A percentile compares a stretch with the other conserved stretches of the same genome.
Conservation (phyloP, 2,329 filamentous ascomycete genomes). For the Neofusicoccum kwambonambiense region DNA sequence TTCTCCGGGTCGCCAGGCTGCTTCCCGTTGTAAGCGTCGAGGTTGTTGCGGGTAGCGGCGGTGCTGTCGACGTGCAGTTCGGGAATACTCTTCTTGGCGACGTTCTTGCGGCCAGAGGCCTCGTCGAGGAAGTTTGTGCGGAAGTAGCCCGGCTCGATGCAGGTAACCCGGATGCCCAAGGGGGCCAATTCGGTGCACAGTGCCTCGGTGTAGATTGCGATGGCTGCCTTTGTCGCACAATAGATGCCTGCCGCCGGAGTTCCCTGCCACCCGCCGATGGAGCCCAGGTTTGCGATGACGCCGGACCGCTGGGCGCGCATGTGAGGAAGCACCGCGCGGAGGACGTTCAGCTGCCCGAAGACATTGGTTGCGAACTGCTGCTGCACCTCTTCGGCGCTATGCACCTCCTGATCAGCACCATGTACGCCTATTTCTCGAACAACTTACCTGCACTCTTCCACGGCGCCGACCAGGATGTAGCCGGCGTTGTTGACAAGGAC, state of each 20-base stretch:
- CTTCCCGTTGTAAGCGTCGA: not conserved
- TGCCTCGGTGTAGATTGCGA: conserved; percentile 79
- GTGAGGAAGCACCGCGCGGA: conserved; percentile 82
- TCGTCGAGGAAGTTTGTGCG: conserved; percentile 26
- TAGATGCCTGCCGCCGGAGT: conserved; percentile 87
- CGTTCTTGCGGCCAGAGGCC: not conserved
- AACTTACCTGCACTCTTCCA: not conserved
- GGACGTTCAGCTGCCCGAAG: conserved; percentile 93
- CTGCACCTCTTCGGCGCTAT: conserved; percentile 60
- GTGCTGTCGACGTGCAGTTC: conserved; percentile 41
- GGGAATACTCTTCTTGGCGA: conserved; percentile 32
- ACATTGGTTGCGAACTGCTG: conserved; percentile 89
- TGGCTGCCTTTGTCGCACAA: conserved; percentile 87
- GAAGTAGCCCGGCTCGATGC: conserved; percentile 71
- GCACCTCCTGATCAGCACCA: too few species aligned
- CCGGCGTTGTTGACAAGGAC: conserved; percentile 92
- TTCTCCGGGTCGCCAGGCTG: conserved; percentile 59
- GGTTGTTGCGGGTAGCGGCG: not conserved
- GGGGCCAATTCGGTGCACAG: conserved; percentile 80
- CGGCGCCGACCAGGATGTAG: conserved; percentile 37
- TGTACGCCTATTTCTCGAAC: too few species aligned
- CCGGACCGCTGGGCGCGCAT: conserved; percentile 75
- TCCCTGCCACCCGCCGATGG: conserved; percentile 83
- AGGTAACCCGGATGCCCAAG: conserved; percentile 77
- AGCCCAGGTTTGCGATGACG: conserved; percentile 94